phyloP scores from a whole-genome alignment of 192 early-diverging fungal genomes.

The Coemansia asiatica region DNA sequence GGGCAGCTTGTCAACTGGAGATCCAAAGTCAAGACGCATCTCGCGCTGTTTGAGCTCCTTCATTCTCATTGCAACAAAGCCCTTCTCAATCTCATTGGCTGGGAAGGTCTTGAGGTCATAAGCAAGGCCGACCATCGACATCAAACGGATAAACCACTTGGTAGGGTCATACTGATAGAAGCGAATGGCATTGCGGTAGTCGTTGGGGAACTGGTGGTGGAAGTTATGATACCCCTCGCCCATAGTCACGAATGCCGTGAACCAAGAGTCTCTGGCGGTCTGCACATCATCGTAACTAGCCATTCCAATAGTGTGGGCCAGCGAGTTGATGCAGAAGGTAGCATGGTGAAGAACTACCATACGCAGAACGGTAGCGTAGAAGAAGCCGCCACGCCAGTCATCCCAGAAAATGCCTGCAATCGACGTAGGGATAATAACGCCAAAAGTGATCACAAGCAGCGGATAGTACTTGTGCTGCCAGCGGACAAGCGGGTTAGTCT shows the following conservation, averaged over 20 bases:
- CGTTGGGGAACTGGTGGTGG: constrained; percentile 80
- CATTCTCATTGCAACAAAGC: constrained; percentile 75
- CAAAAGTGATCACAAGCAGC: constrained; percentile 68
- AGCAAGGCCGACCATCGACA: constrained; percentile 63
- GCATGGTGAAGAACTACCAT: constrained; percentile 82
- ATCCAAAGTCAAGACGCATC: constrained; percentile 70
- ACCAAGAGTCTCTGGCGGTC: constrained; percentile 75
- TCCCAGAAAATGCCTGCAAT: constrained; percentile 84
- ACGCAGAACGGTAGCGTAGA: constrained; percentile 71
- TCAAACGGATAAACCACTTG: constrained; percentile 75
- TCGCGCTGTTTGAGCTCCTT: constrained; percentile 67
- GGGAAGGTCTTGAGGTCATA: constrained; percentile 76
- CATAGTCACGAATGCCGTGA: constrained; percentile 70
- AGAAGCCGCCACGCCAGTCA: constrained; percentile 81
- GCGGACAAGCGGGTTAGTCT: constrained; percentile 68
- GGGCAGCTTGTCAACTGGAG: constrained; percentile 67
- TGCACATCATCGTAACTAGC: constrained; percentile 74
- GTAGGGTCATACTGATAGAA: constrained; percentile 67
- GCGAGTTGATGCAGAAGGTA: constrained; percentile 84
- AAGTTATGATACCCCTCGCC: constrained; percentile 83
- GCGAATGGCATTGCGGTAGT: constrained; percentile 77
- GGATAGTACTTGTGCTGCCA: constrained; percentile 81
- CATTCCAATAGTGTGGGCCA: constrained; percentile 77
- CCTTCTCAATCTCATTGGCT: constrained; percentile 78
- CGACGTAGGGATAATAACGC: constrained; percentile 77